Evolutionary conservation across 257 asterid genomes (phyloP), one percentile per base, ranked within the genome.

Genomic region (Solanum chiquidenum): DNA sequence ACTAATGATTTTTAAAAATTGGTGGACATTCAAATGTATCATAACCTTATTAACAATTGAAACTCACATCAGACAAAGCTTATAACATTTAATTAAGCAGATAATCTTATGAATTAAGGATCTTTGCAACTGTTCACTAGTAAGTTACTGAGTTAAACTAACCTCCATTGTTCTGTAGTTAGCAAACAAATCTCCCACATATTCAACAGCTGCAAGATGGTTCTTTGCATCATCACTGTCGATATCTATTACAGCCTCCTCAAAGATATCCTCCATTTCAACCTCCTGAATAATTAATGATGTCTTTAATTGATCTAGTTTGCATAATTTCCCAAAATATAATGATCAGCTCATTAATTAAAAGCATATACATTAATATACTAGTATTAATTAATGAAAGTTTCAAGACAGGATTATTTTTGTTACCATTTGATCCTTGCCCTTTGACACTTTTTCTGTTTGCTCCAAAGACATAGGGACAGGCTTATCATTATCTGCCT

Each of bases 191-290:
- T 97, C 98, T 27, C 93, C 96, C 6, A 95, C 93, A 85, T 97
- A 97, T n/a, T 97, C 99, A 8, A 88, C 91, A 38, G 91, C 98
- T 11, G 98, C 94, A 55, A 96, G 93, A 16, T 97, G 95, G 86
- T 96, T 92, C 89, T 93, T 93, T 4, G 90, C 93, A 86, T 97
- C 98, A 49, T 88, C 62, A 21, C 92, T 76, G 58, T 97, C 99
- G 16, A 97, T 97, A 87, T 97, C 98, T 86, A 89, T n/a, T 1
- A 94, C 86, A 37, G 93, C 74, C 87, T 95, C 98, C 83, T 94
- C 98, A 40, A 93, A 93, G 79, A 94, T 95, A 91, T 97, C 99
- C 77, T 94, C 99, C 98, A 96, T 96, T 69, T 95, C 98, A 12
- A 97, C 94, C 92, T 97, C 99, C 95, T 92, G 40, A 90, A 90